phyloP scores from a whole-genome alignment of 768 basidiomycete genomes.

The Collybiopsis luxurians region DNA sequence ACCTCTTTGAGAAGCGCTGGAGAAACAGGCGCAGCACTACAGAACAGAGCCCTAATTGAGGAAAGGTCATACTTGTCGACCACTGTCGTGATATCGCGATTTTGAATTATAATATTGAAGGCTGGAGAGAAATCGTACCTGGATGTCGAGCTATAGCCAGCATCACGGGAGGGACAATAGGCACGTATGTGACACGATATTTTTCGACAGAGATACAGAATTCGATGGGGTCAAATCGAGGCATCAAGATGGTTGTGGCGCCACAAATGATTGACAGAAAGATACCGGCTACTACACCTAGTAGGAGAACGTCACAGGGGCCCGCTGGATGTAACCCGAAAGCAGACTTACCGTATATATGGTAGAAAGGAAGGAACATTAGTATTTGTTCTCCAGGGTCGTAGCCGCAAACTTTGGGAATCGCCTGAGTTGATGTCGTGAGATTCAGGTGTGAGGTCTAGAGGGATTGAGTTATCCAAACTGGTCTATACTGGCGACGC shows the following conservation, averaged over 20 bases:
- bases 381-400: constrained; percentile 55
- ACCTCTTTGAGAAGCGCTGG: constrained; percentile 57
- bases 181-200: constrained; percentile 55
- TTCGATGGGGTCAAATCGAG: constrained; percentile 66
- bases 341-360: constrained; percentile 39
- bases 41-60: constrained; percentile 54
- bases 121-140: constrained; percentile 28
- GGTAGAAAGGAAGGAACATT: constrained; percentile 62
- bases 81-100: constrained; percentile 50
- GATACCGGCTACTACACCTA: constrained; percentile 60
- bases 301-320: background rate
- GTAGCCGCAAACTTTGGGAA: constrained; percentile 44
- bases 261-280: constrained; percentile 53
- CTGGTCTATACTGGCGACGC: background rate
- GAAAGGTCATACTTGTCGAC: constrained; percentile 67
- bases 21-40: constrained; percentile 81
- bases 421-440: constrained; percentile 36
- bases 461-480: background rate
- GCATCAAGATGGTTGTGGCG: constrained; percentile 52
- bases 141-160: constrained; percentile 71
- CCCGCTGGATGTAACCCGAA: background rate
- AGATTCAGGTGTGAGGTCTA: constrained; percentile 72
- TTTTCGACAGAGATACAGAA: constrained; percentile 67
- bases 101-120: no score
- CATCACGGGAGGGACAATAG: constrained; percentile 83